These are phyloP conservation scores for Xylaria sp. DNA, from an alignment of 2,329 filamentous ascomycete genomes.

Conservation along the genomic window DNA sequence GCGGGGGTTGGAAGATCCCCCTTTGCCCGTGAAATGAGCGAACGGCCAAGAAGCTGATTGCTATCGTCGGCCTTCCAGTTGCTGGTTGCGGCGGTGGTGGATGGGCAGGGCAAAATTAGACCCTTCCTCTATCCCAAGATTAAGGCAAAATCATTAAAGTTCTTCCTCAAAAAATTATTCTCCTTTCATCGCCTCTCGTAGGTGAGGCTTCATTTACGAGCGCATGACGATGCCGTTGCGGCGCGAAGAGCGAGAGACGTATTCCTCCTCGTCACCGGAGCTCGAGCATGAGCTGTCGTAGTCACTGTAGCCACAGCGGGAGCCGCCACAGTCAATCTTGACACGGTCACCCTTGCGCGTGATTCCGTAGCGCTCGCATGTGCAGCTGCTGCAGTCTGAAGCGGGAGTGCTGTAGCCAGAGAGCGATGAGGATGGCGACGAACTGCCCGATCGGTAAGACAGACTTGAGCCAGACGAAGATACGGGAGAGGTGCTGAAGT, in stretches of 20 bases:
- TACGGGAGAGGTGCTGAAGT: conserved; percentile 64
- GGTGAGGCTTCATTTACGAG: conserved; percentile 37
- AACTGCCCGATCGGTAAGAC: conserved; percentile 74
- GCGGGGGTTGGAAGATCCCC: background rate
- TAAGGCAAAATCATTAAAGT: conserved; percentile 24
- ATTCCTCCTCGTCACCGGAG: conserved; percentile 66
- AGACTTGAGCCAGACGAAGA: conserved; percentile 74
- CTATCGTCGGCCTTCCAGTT: conserved; percentile 25
- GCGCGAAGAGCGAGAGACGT: conserved; percentile 61
- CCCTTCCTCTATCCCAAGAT: conserved; percentile 15
- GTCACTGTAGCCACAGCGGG: conserved; percentile 82
- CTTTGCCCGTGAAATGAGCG: conserved; percentile 30
- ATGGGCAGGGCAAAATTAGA: background rate
- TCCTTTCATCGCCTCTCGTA: conserved; percentile 24
- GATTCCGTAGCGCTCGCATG: conserved; percentile 95
- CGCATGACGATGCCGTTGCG: conserved; percentile 69
- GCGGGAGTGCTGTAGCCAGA: conserved; percentile 80
- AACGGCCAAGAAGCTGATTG: conserved; percentile 29
- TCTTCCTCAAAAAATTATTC: conserved; percentile 36
- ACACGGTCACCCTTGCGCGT: conserved; percentile 90
- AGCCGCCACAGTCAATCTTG: conserved; percentile 93
- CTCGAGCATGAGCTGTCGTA: conserved; percentile 73
- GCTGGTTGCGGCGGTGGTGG: conserved; percentile 8
- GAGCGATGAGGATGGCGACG: conserved; percentile 73
- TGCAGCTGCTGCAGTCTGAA: conserved; percentile 81